These are phyloP conservation scores for Yarrowia bubula DNA, from an alignment of 805 yeast genomes.

Conservation along the genomic window DNA sequence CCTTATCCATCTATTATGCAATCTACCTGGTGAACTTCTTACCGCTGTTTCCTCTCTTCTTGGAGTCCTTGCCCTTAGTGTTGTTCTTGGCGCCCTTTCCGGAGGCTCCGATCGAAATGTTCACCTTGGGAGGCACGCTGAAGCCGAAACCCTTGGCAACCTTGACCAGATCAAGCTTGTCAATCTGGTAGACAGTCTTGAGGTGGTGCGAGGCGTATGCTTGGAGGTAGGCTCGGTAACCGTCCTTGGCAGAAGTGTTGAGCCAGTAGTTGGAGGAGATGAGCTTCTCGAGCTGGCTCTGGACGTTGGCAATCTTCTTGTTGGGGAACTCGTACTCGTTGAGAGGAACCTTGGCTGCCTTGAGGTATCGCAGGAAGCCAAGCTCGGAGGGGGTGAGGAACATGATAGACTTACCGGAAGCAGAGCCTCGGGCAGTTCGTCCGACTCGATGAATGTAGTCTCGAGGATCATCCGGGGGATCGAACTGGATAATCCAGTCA, in stretches of 20 bases:
- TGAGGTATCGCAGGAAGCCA: slow-evolving; percentile 90
- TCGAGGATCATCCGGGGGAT: slow-evolving; percentile 99
- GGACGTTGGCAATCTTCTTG: slow-evolving; percentile 93
- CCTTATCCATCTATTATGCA: slow-evolving; percentile 18
- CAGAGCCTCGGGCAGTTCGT: slow-evolving; percentile 87
- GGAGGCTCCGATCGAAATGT: slow-evolving; percentile 92
- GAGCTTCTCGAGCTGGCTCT: slow-evolving; percentile 85
- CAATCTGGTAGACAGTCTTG: slow-evolving; percentile 94
- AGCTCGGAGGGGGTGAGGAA: slow-evolving; percentile 90
- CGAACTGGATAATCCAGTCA: slow-evolving; percentile 98
- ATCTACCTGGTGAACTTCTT: slow-evolving; percentile 25
- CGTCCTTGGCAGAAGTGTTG: slow-evolving; percentile 94
- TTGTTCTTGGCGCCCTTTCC: slow-evolving; percentile 59
- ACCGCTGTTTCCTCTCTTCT: slow-evolving; percentile 8
- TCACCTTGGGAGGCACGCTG: slow-evolving; percentile 89
- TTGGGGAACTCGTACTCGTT: slow-evolving; percentile 96
- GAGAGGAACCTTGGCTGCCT: slow-evolving; percentile 95
- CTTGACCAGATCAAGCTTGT: slow-evolving; percentile 87
- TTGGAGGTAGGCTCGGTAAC: slow-evolving; percentile 93
- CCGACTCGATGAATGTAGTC: slow-evolving; percentile 99
- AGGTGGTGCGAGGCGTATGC: slow-evolving; percentile 96
- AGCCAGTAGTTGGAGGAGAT: slow-evolving; percentile 90
- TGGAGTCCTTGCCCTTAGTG: slow-evolving; percentile 33
- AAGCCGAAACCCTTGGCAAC: slow-evolving; percentile 96
- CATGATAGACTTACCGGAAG: slow-evolving; percentile 90